phyloP scores from a whole-genome alignment of 1,139 yeast species.

The Yamadazyma sp. region DNA sequence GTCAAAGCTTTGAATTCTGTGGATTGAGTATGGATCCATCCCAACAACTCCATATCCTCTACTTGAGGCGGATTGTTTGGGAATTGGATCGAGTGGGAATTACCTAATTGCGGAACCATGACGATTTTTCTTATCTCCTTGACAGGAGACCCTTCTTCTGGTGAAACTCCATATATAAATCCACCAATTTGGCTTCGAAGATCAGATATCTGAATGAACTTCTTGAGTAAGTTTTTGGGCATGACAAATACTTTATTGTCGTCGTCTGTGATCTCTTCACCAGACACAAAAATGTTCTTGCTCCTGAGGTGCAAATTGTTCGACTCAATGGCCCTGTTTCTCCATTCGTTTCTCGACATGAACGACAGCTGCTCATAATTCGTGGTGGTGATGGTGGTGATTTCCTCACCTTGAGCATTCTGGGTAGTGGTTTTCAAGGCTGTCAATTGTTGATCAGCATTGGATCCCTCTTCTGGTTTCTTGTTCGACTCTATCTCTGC shows the following conservation, averaged over 20 bases:
- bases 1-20: conserved; percentile 61
- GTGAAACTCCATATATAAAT: conserved; percentile 72
- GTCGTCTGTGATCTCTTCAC: conserved; percentile 55
- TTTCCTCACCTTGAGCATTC: conserved; percentile 95
- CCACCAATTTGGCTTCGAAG: conserved; percentile 83
- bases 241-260: conserved; percentile 63
- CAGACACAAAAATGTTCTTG: conserved; percentile 68
- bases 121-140: conserved; percentile 78
- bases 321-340: conserved; percentile 80
- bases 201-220: conserved; percentile 80
- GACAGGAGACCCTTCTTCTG: conserved; percentile 65
- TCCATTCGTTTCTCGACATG: conserved; percentile 88
- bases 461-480: conserved; percentile 22
- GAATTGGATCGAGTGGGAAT: conserved; percentile 61
- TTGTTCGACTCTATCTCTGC: conserved; percentile 64
- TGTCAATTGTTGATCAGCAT: conserved; percentile 49
- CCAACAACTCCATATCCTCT: conserved; percentile 57
- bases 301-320: conserved; percentile 71
- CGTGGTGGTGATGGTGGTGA: conserved; percentile 89
- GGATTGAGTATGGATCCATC: conserved; percentile 80
- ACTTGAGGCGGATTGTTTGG: conserved; percentile 49
- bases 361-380: conserved; percentile 84
- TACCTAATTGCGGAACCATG: conserved; percentile 88
- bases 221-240: conserved; percentile 78
- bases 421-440: conserved; percentile 84